Conservation (phyloP, 306 rosid genomes). For the Cicer judaicum region DNA sequence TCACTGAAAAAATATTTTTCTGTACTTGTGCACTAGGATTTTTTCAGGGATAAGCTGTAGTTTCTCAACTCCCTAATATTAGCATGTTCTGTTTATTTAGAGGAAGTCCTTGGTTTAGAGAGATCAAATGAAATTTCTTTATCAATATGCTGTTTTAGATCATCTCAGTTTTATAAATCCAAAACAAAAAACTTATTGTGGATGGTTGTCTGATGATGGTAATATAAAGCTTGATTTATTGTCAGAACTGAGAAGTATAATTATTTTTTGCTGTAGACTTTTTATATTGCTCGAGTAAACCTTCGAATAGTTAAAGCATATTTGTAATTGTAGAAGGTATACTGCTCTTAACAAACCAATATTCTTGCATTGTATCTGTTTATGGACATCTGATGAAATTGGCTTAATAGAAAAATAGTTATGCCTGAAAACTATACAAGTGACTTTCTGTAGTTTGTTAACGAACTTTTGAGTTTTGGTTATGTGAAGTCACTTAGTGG, state of each 20-base stretch:
- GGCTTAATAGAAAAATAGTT: slow-evolving; percentile 5
- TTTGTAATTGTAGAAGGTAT: slow-evolving; percentile 2
- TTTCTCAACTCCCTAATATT: slow-evolving; percentile 33
- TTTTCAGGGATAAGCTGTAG: slow-evolving; percentile 18
- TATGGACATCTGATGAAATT: slow-evolving; percentile 17
- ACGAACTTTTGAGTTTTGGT: too few relatives aligned
- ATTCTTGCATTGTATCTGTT: slow-evolving; percentile 20
- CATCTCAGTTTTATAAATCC: slow-evolving; percentile 25
- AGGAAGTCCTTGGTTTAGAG: slow-evolving; percentile 22
- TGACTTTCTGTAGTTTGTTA: slow-evolving; percentile 10
- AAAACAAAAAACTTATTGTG: slow-evolving; percentile 13
- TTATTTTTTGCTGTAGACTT: background rate
- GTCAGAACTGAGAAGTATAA: slow-evolving; percentile 25
- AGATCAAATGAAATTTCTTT: slow-evolving; percentile 10
- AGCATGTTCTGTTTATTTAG: slow-evolving; percentile 17
- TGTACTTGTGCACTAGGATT: background rate
- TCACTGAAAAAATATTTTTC: background rate
- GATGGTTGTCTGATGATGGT: slow-evolving; percentile 33
- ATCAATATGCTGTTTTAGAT: slow-evolving; percentile 30
- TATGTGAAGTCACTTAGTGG: too few relatives aligned
- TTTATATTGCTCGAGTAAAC: slow-evolving; percentile 2
- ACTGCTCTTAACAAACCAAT: slow-evolving; percentile 30
- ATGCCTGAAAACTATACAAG: slow-evolving; percentile 15
- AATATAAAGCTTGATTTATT: background rate
- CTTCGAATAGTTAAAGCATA: slow-evolving; percentile 17